Percentiles rank a stretch among this genome's conserved stretches.
Evolutionary conservation across 306 rosid species (phyloP).

Genomic region (Oemleria cerasiformis): DNA sequence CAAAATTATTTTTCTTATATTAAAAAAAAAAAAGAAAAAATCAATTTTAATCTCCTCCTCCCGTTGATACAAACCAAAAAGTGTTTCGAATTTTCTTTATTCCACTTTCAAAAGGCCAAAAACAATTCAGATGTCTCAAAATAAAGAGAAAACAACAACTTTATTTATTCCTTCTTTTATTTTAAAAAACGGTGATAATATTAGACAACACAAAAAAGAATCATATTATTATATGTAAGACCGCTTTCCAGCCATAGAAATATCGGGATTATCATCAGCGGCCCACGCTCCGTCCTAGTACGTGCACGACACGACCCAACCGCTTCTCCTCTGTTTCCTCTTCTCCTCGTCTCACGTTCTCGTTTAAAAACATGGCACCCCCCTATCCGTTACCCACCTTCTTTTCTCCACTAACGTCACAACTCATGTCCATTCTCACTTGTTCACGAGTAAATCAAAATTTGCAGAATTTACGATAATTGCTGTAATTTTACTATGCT

Average conservation of each 20-base stretch:
- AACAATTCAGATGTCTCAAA: no score
- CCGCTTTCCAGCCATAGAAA: constrained; percentile 13
- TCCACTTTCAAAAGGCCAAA: no score
- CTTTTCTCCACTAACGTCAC: not conserved
- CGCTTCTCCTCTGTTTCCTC: not conserved
- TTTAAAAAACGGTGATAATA: not conserved
- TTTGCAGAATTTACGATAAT: no score
- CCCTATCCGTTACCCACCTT: constrained; percentile 25
- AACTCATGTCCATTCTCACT: constrained; percentile 5
- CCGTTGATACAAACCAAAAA: no score
- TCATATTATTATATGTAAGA: not conserved
- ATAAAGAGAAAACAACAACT: not conserved
- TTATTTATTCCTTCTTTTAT: no score
- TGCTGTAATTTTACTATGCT: no score
- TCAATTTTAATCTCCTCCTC: no score
- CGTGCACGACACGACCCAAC: constrained; percentile 27
- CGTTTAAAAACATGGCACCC: constrained; percentile 9
- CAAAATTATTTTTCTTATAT: no score
- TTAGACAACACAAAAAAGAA: not conserved
- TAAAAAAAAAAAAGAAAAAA: no score
- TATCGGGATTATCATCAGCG: not conserved
- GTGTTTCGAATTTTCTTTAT: no score
- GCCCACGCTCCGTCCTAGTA: not conserved
- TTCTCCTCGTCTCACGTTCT: not conserved
- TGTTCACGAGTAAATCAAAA: not conserved